A percentile compares a stretch with the other conserved stretches of the same genome.
Evolutionary conservation across 2,329 filamentous ascomycete species (phyloP).

Genomic region (Magnaporthiopsis rhizophila): DNA sequence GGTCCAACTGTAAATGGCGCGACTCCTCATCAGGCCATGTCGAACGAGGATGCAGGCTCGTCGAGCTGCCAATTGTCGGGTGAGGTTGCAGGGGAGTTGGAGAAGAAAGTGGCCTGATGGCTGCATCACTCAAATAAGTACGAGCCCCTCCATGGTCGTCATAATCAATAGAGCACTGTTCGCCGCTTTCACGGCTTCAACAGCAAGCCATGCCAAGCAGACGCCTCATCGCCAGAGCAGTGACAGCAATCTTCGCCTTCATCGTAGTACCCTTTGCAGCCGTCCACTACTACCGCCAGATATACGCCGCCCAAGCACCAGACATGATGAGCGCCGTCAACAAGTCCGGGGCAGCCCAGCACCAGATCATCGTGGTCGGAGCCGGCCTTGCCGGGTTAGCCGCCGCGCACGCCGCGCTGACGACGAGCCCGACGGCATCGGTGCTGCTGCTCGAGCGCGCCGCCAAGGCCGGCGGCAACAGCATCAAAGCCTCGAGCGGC

Average conservation of each 20-base stretch:
- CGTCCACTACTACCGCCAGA: constrained; percentile 1
- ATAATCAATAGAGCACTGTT: neutral
- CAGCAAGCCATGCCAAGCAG: constrained; percentile 3
- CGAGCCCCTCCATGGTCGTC: no score
- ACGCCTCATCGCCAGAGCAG: neutral
- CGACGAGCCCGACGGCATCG: constrained; percentile 1
- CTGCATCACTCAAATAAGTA: no score
- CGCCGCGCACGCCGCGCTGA: constrained; percentile 6
- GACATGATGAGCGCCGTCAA: constrained; percentile 5
- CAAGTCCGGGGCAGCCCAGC: neutral
- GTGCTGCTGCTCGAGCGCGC: constrained; percentile 7
- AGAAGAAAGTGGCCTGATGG: no score
- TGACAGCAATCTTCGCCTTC: neutral
- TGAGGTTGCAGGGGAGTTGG: no score
- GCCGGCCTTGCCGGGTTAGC: constrained; percentile 3
- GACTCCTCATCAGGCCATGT: no score
- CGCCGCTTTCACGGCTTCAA: neutral
- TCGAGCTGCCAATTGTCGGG: no score
- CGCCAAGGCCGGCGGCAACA: constrained; percentile 8
- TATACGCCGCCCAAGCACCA: neutral
- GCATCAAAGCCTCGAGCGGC: constrained; percentile 9
- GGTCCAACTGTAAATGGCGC: no score
- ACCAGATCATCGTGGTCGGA: constrained; percentile 7
- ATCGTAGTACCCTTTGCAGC: constrained; percentile 3
- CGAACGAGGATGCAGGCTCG: no score